Evolutionary conservation across 768 basidiomycete species (phyloP).

Genomic region (Suillus subaureus): DNA sequence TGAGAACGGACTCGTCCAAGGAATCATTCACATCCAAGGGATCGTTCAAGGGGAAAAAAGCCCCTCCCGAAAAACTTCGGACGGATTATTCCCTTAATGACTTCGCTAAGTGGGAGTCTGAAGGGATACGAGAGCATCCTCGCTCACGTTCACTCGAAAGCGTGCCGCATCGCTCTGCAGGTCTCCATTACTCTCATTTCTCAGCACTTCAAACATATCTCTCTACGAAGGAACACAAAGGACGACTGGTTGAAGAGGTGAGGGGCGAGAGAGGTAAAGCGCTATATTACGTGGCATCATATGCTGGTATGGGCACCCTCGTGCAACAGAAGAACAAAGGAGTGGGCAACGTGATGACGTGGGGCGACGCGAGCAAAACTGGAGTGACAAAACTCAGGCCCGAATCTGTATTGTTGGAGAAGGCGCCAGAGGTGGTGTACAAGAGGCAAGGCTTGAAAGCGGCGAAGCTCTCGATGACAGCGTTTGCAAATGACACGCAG

Average conservation of each 20-base stretch:
- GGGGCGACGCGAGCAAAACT: constrained; percentile 31
- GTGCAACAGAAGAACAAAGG: constrained; percentile 24
- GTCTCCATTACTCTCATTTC: constrained; percentile 59
- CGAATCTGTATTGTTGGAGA: constrained; percentile 28
- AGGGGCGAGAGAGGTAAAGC: constrained; percentile 15
- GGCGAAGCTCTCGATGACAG: constrained; percentile 34
- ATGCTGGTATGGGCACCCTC: constrained; percentile 31
- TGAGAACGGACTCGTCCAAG: neutral
- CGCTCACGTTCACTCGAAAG: constrained; percentile 51
- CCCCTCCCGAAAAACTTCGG: constrained; percentile 5
- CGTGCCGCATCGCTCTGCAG: constrained; percentile 65
- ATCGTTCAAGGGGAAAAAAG: constrained; percentile 15
- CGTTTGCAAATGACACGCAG: constrained; percentile 31
- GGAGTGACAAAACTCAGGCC: constrained; percentile 35
- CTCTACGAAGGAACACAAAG: constrained; percentile 55
- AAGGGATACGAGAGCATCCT: constrained; percentile 21
- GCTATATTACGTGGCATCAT: constrained; percentile 30
- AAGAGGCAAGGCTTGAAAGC: constrained; percentile 41
- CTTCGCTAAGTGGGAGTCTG: constrained; percentile 34
- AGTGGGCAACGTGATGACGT: constrained; percentile 22
- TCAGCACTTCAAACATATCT: constrained; percentile 56
- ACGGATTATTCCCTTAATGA: constrained; percentile 37
- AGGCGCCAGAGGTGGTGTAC: constrained; percentile 51
- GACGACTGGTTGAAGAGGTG: constrained; percentile 50
- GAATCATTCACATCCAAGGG: constrained; percentile 13